These are phyloP conservation scores for Eucalyptus curtisii DNA, from an alignment of 345 rosid genomes.

Conservation along the genomic window DNA sequence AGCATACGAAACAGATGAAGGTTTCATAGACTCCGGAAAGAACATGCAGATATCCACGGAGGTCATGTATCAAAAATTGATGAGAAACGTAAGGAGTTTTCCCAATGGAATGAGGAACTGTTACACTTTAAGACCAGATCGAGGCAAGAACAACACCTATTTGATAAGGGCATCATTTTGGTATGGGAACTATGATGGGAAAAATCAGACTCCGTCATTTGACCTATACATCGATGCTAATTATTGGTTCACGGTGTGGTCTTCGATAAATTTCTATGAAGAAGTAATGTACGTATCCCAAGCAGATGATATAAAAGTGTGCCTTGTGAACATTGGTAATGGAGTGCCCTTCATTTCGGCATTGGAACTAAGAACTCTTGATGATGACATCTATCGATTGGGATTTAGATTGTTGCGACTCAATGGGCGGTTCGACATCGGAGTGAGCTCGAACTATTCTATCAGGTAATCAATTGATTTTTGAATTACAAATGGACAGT, in stretches of 20 bases:
- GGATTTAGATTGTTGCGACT: no score
- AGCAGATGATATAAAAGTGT: background rate
- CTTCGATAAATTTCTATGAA: no score
- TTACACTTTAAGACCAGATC: background rate
- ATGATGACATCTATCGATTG: no score
- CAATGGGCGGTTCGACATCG: no score
- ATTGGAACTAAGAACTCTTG: no score
- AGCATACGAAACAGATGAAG: no score
- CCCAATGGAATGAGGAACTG: background rate
- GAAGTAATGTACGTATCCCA: background rate
- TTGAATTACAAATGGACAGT: no score
- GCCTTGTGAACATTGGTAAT: background rate
- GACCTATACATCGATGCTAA: background rate
- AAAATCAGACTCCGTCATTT: background rate
- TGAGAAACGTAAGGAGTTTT: background rate
- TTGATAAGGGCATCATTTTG: background rate
- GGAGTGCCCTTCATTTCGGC: no score
- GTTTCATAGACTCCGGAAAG: background rate
- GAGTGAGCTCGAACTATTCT: no score
- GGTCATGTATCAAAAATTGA: accelerated
- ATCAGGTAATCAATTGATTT: no score
- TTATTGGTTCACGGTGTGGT: background rate
- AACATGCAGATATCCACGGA: background rate
- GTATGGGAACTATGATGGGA: background rate
- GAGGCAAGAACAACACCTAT: background rate